Percentiles rank a stretch among this genome's conserved stretches.
phyloP scores from a whole-genome alignment of 371 early-diverging fungal species.

The Dinochytrium kinnereticum region DNA sequence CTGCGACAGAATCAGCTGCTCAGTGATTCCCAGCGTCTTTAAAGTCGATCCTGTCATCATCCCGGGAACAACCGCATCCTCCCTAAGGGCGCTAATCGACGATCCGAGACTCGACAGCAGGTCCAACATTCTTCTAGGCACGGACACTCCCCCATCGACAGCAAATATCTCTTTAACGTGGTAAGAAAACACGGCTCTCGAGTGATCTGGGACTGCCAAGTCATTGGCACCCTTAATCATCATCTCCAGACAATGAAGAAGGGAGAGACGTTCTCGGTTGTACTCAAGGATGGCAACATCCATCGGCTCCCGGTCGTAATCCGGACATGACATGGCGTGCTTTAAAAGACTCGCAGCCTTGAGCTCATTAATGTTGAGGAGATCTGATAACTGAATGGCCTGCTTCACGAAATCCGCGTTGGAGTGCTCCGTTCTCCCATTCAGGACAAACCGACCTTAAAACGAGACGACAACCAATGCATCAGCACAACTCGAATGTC shows the following conservation, averaged over 20 bases:
- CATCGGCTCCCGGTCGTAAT: slow-evolving; percentile 60
- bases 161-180: slow-evolving; percentile 27
- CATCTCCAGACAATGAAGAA: slow-evolving; percentile 65
- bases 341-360: slow-evolving; percentile 75
- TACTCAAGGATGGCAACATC: slow-evolving; percentile 75
- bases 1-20: slow-evolving; percentile 21
- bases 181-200: slow-evolving; percentile 50
- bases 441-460: slow-evolving; percentile 27
- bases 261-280: slow-evolving; percentile 69
- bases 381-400: slow-evolving; percentile 74
- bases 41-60: slow-evolving; percentile 26
- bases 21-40: slow-evolving; percentile 26
- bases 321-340: slow-evolving; percentile 61
- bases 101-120: slow-evolving; percentile 15
- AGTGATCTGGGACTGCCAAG: slow-evolving; percentile 47
- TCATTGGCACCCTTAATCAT: slow-evolving; percentile 66
- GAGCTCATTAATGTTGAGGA: slow-evolving; percentile 80
- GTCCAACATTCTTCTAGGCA: slow-evolving; percentile 14
- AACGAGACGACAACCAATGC: background rate
- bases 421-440: slow-evolving; percentile 27
- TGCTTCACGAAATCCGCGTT: slow-evolving; percentile 73
- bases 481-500: background rate
- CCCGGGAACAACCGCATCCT: slow-evolving; percentile 18
- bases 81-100: slow-evolving; percentile 14
- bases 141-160: background rate